Base-by-base conservation (phyloP, 805 yeast genomes). In the Saturnispora halmiae region DNA sequence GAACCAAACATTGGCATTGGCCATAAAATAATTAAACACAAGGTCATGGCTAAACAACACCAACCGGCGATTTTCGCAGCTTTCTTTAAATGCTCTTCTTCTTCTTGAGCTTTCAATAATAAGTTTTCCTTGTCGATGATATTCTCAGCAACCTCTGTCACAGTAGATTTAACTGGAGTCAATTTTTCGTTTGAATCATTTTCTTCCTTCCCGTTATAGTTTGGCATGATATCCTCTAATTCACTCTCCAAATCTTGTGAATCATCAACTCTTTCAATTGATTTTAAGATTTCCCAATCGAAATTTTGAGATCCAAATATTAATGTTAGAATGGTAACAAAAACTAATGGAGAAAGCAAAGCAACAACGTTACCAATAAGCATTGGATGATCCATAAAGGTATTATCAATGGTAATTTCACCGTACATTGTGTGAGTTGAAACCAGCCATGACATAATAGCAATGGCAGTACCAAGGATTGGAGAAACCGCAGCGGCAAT, bases 1-100 rank as follows among this genome's bases (percentile, higher is more conserved):
- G 80, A 55, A 25, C 95, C 96, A 58, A 80, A 86, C 92, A 87
- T 80, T 49, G 96, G 95, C 86, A 86, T 82, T 53, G 96, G 96
- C 92, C 94, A 85, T 24, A 86, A 54, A 20, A 87, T 70, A 25
- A 86, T 62, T 37, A 86, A 63, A 35, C 79, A 67, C 7, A 84
- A 50, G 5, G 85, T 76, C 49, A 84, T 67, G 32, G 72, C 62
- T 2, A 73, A 59, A 56, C 88, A 81, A 31, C 82, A 63, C 40
- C 63, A 63, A 28, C 74, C 72, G 1, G 88, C 92, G 31, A 64
- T 62, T 50, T 72, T 78, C 36, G 83, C 71, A 6, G 84, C 77
- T 51, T 63, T 71, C 38, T 61, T 59, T 47, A 86, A 69, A 8
- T 66, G 58, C 6, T 54, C 64, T 38, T 69, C 65, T 46, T 83